Conservation (phyloP, 2,329 filamentous ascomycete species). For the Apiospora phragmitis region DNA sequence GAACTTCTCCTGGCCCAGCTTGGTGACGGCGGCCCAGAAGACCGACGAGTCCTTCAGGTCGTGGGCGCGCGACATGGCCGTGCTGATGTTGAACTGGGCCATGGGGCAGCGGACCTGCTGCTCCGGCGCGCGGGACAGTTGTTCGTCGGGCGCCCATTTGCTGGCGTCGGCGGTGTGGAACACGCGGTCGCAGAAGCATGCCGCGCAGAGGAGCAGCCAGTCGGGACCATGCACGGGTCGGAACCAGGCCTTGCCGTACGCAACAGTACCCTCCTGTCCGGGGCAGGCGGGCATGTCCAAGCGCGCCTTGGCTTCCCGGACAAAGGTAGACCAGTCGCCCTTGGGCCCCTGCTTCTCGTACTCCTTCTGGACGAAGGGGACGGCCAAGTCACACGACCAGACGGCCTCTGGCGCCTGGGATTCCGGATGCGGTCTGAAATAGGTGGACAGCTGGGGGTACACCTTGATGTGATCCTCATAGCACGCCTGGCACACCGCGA, state of each 20-base stretch:
- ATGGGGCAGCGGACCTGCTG: slow-evolving; percentile 28
- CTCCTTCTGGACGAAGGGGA: slow-evolving; percentile 31
- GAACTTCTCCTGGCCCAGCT: slow-evolving; percentile 28
- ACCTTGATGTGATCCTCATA: slow-evolving; percentile 22
- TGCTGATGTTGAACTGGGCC: slow-evolving; percentile 30
- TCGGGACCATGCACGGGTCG: slow-evolving; percentile 25
- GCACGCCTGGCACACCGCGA: slow-evolving; percentile 24
- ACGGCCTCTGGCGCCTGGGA: background rate
- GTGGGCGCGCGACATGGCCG: slow-evolving; percentile 32
- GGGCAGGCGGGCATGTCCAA: slow-evolving; percentile 31
- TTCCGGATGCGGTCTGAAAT: background rate
- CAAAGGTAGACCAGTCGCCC: slow-evolving; percentile 36
- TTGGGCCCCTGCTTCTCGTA: slow-evolving; percentile 24
- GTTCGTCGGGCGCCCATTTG: slow-evolving; percentile 24
- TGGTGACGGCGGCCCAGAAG: slow-evolving; percentile 35
- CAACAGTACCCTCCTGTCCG: slow-evolving; percentile 18
- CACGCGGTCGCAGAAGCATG: slow-evolving; percentile 40
- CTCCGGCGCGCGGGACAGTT: slow-evolving; percentile 11
- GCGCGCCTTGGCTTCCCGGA: slow-evolving; percentile 28
- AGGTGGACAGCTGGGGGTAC: slow-evolving; percentile 12
- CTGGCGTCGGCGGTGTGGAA: slow-evolving; percentile 29
- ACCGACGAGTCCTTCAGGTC: slow-evolving; percentile 29
- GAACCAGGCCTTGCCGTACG: slow-evolving; percentile 34
- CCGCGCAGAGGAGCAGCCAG: slow-evolving; percentile 34
- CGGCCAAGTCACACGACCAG: slow-evolving; percentile 34